phyloP scores from a whole-genome alignment of 768 basidiomycete species.

The Albatrellus ellisii region DNA sequence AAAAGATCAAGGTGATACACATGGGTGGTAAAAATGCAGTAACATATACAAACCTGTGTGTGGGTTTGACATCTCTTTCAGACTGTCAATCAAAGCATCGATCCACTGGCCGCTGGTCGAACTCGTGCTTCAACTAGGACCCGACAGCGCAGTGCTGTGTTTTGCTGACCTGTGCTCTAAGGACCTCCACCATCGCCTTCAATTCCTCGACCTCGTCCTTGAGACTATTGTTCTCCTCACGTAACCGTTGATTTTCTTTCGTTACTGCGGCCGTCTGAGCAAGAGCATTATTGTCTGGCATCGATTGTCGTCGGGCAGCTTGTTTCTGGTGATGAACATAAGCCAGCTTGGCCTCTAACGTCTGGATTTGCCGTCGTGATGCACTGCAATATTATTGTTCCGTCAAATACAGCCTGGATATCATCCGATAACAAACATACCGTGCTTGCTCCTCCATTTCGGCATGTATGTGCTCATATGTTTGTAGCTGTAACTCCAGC shows the following conservation, averaged over 20 bases:
- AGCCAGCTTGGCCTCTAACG: conserved; percentile 42
- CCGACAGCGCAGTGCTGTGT: conserved; percentile 30
- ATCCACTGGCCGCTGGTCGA: conserved; percentile 4
- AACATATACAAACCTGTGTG: too few relatives aligned
- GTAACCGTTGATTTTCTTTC: conserved; percentile 38
- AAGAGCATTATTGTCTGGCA: conserved; percentile 4
- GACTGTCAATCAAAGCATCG: too few relatives aligned
- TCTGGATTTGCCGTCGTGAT: conserved; percentile 47
- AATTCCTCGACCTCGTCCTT: conserved; percentile 51
- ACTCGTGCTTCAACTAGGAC: conserved; percentile 31
- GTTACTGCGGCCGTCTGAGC: conserved; percentile 26
- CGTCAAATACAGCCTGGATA: conserved; percentile 1
- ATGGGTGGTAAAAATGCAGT: too few relatives aligned
- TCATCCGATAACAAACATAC: conserved; percentile 25
- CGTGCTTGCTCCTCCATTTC: conserved; percentile 45
- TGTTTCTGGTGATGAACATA: conserved; percentile 25
- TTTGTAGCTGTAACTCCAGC: conserved; percentile 51
- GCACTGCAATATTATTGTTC: conserved; percentile 22
- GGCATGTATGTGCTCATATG: conserved; percentile 37
- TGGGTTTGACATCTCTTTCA: too few relatives aligned
- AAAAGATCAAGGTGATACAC: too few relatives aligned
- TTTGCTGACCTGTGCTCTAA: conserved; percentile 45
- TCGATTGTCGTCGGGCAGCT: not conserved
- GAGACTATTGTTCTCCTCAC: conserved; percentile 44
- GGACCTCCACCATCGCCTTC: conserved; percentile 53